Evolutionary conservation across 2,329 filamentous ascomycete species (phyloP), one percentile per base, ranked within the genome.

Genomic region (Capronia epimyces): DNA sequence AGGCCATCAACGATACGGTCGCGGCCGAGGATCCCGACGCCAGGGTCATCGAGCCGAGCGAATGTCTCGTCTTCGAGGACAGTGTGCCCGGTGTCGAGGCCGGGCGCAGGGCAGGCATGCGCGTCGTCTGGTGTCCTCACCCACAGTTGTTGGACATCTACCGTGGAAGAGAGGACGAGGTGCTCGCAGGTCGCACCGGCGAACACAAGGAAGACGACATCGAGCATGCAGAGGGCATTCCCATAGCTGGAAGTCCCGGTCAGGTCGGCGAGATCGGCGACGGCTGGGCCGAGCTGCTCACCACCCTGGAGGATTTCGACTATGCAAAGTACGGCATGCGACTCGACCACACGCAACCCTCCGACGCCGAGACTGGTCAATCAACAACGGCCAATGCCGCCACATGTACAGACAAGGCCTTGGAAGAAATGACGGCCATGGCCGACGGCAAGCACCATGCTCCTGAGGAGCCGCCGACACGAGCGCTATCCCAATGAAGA

Each of bases 31-130:
- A 76, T 2, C 81, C 80, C 0, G 82, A 85, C 45, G 72, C 77
- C 58, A 72, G 79, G 52, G 75, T 76, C 46, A 84, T 98, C 56
- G 75, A 66, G 47, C 89, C 89, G 0, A 86, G 87, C 60, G 91
- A 97, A 69, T 97, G 93, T 66, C 75, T 98, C 13, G 93, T 97
- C 0, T 97, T 98, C 63, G 93, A 98, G 71, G 93, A 98, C 68
- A 88, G 85, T 40, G 90, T 97, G 1, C 88, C 89, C 0, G 93
- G 93, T 3, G 89, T 96, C 2, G 93, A 98, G 71, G 82, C 89
- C 1, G 93, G 89, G 3, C 76, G 93, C 46, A 81, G 93, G 59
- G 93, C 93, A 0, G 91, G 91, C 0, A 97, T 97, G 91, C 82
- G 91, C 59, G 89, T 94, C 10, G 76, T 95, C 1, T 98, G 93